Evolutionary conservation across 257 asterid genomes (phyloP).

Genomic region (Thymus mandschuricus): DNA sequence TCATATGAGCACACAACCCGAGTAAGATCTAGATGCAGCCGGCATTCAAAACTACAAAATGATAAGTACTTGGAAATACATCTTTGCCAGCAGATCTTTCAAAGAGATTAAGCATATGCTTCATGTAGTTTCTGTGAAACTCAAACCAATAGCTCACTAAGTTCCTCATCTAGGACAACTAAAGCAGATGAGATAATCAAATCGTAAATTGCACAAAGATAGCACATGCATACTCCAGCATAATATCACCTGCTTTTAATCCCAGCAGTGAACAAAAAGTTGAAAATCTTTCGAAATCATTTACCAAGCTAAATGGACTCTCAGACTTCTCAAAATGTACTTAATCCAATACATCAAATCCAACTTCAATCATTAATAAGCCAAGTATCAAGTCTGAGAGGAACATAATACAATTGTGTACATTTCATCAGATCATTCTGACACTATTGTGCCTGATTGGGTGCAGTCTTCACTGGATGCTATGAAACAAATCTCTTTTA

Average conservation of each 20-base stretch:
- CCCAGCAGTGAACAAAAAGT: conserved; percentile 17
- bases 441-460: conserved; percentile 14
- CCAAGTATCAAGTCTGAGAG: conserved; percentile 7
- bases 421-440: conserved; percentile 21
- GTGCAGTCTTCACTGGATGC: conserved; percentile 22
- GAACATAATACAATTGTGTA: conserved; percentile 3
- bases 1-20: conserved; percentile 16
- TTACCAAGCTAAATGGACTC: conserved; percentile 16
- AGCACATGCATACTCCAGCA: conserved; percentile 21
- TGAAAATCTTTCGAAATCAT: conserved; percentile 11
- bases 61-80: not conserved
- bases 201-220: conserved; percentile 16
- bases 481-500: conserved; percentile 23
- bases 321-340: not conserved
- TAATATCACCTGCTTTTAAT: conserved; percentile 22
- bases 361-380: conserved; percentile 23
- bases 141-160: conserved; percentile 23
- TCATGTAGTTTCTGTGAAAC: not conserved
- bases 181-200: conserved; percentile 14
- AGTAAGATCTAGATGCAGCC: conserved; percentile 9
- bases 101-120: not conserved
- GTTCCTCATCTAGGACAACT: conserved; percentile 11
- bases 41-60: not conserved
- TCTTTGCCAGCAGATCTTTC: conserved; percentile 2
- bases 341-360: conserved; percentile 15